Percentiles rank a stretch among this genome's conserved stretches.
Evolutionary conservation across 2,329 filamentous ascomycete species (phyloP).

Genomic region (Zasmidium angulare): DNA sequence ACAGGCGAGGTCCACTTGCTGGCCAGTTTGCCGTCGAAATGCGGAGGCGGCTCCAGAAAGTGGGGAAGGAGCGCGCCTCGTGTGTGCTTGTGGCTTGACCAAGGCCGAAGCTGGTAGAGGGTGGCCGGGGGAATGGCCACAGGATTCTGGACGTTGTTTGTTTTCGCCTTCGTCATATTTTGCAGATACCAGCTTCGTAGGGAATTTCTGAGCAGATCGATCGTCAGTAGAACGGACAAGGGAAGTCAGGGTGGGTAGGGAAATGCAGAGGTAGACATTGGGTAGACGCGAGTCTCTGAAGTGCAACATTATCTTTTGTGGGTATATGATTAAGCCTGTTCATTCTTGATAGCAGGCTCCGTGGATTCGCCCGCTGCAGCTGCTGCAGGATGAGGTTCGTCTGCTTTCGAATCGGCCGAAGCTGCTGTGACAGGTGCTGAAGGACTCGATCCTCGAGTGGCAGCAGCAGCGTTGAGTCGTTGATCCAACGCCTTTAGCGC

Average conservation of each 20-base stretch:
- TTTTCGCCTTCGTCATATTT: too few species aligned
- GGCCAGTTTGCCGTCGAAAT: neutral
- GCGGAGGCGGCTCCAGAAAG: neutral
- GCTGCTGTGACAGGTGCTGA: slow-evolving; percentile 20
- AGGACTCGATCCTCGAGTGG: slow-evolving; percentile 13
- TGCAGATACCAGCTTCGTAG: too few species aligned
- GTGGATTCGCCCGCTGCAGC: neutral
- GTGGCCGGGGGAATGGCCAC: too few species aligned
- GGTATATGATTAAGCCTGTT: slow-evolving; percentile 3
- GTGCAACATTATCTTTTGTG: neutral
- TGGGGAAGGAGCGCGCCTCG: neutral
- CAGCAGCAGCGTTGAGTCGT: slow-evolving; percentile 78
- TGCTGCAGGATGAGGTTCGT: neutral
- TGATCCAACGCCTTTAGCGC: slow-evolving; percentile 92
- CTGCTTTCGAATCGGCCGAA: slow-evolving; percentile 17
- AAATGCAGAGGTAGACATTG: too few species aligned
- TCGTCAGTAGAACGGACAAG: too few species aligned
- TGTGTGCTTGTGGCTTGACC: neutral
- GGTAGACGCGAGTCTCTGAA: too few species aligned
- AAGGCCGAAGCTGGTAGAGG: too few species aligned
- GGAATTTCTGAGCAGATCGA: too few species aligned
- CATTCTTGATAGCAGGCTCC: slow-evolving; percentile 1
- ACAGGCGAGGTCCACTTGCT: neutral
- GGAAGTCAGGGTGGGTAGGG: too few species aligned
- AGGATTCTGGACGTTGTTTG: too few species aligned